phyloP scores from a whole-genome alignment of 306 rosid genomes.

The Prosopis cineraria region DNA sequence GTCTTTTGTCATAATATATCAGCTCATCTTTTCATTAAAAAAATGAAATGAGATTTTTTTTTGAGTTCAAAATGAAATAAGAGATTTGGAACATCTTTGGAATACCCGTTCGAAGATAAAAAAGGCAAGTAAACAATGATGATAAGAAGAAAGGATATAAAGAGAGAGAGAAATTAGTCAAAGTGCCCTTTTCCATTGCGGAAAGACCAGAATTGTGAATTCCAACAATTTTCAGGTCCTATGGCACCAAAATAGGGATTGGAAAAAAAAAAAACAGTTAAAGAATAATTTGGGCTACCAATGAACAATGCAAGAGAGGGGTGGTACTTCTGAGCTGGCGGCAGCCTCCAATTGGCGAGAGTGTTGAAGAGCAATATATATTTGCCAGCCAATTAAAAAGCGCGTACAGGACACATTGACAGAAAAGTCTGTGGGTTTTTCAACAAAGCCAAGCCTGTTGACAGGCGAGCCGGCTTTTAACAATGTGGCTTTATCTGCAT shows the following conservation, averaged over 20 bases:
- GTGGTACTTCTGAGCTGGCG: not conserved
- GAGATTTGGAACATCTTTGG: not conserved
- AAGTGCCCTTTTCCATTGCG: not conserved
- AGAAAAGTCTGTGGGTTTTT: too few species aligned
- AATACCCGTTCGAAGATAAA: not conserved
- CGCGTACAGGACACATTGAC: not conserved
- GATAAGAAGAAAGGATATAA: too few species aligned
- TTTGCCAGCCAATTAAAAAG: not conserved
- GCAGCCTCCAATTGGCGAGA: not conserved
- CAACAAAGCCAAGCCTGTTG: too few species aligned
- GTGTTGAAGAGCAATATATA: not conserved
- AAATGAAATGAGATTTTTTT: too few species aligned
- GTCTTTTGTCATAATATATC: too few species aligned
- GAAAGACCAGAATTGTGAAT: not conserved
- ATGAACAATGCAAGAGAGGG: not conserved
- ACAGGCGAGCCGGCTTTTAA: too few species aligned
- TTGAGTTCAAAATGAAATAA: not conserved
- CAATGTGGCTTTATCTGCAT: too few species aligned
- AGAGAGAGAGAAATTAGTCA: not conserved
- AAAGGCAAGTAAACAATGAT: not conserved
- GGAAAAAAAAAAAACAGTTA: not conserved
- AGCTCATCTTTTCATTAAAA: too few species aligned
- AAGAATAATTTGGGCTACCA: not conserved
- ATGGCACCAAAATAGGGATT: not conserved
- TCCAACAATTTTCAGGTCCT: not conserved